phyloP scores from a whole-genome alignment of 2,329 filamentous ascomycete genomes.

The Monosporascus sp. region DNA sequence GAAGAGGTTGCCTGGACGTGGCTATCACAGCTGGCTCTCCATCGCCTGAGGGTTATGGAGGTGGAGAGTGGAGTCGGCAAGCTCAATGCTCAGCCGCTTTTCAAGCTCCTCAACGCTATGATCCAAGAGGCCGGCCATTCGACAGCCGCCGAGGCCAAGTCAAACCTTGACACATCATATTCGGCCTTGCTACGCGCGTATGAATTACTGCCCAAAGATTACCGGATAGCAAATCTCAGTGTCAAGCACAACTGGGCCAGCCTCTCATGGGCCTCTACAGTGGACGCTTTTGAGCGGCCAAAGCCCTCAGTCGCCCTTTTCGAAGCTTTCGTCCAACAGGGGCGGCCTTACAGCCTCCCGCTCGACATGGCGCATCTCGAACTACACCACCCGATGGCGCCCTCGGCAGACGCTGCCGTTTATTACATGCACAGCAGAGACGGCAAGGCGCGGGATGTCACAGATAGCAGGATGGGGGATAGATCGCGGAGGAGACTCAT shows the following conservation, averaged over 20 bases:
- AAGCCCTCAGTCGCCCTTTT: constrained; percentile 44
- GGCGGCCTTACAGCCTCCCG: constrained; percentile 32
- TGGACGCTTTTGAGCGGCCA: constrained; percentile 40
- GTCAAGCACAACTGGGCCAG: constrained; percentile 40
- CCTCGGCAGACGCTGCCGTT: constrained; percentile 42
- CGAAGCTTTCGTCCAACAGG: constrained; percentile 46
- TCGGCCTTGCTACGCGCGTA: constrained; percentile 42
- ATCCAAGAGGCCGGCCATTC: constrained; percentile 27
- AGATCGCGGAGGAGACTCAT: constrained; percentile 7
- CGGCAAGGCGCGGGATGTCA: constrained; percentile 1
- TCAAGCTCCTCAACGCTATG: constrained; percentile 34
- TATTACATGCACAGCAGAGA: constrained; percentile 32
- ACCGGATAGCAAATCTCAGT: constrained; percentile 29
- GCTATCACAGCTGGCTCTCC: constrained; percentile 36
- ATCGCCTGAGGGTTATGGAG: constrained; percentile 12
- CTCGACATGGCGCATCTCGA: constrained; percentile 50
- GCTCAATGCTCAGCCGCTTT: constrained; percentile 24
- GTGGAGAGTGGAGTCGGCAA: constrained; percentile 11
- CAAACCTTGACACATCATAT: constrained; percentile 46
- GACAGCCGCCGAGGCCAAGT: constrained; percentile 21
- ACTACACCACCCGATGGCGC: constrained; percentile 48
- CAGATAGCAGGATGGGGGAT: neutral
- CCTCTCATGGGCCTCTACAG: constrained; percentile 48
- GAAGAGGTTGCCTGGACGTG: constrained; percentile 49
- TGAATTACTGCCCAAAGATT: constrained; percentile 32